Percentiles rank a stretch among this genome's conserved stretches.
These are phyloP conservation scores for Cutaneotrichosporon cyanovorans DNA, from an alignment of 1,284 basidiomycete species.

Conservation along the genomic window DNA sequence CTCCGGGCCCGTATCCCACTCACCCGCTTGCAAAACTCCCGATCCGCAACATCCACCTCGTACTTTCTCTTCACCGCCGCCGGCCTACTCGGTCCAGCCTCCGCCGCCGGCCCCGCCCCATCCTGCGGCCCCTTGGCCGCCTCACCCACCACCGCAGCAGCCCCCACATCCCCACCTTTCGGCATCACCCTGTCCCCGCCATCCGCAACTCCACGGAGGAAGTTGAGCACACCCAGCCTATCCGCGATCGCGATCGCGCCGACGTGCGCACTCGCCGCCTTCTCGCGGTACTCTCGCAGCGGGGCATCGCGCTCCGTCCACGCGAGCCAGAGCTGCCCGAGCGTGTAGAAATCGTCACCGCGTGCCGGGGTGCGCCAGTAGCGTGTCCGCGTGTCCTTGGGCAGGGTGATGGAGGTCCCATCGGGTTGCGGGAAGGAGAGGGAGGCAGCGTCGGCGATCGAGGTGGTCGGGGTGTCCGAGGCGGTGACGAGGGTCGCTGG, in stretches of 20 bases:
- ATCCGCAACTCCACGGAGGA: slow-evolving; percentile 59
- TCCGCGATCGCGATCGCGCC: slow-evolving; percentile 77
- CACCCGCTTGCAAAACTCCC: slow-evolving; percentile 66
- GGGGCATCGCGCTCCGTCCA: slow-evolving; percentile 66
- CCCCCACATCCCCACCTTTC: slow-evolving; percentile 54
- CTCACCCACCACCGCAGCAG: background rate
- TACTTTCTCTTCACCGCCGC: slow-evolving; percentile 60
- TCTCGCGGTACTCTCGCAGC: slow-evolving; percentile 77
- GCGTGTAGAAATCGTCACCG: slow-evolving; percentile 62
- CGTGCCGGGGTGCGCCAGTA: slow-evolving; percentile 51
- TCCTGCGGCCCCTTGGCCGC: background rate
- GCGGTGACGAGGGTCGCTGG: slow-evolving; percentile 42
- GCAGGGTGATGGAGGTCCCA: slow-evolving; percentile 46
- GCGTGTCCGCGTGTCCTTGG: slow-evolving; percentile 66
- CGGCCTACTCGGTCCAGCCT: slow-evolving; percentile 48
- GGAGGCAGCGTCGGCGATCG: slow-evolving; percentile 57
- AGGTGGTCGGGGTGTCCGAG: slow-evolving; percentile 47
- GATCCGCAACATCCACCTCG: slow-evolving; percentile 65
- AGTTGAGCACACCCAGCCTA: slow-evolving; percentile 72
- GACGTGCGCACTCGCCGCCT: slow-evolving; percentile 64
- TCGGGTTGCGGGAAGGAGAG: slow-evolving; percentile 54
- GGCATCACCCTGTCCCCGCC: slow-evolving; percentile 54
- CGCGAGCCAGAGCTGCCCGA: slow-evolving; percentile 72
- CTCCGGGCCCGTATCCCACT: no score
- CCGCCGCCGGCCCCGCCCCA: slow-evolving; percentile 24